phyloP scores from a whole-genome alignment of 352 stramenopile genomes.

The Aphanomyces euteiches region DNA sequence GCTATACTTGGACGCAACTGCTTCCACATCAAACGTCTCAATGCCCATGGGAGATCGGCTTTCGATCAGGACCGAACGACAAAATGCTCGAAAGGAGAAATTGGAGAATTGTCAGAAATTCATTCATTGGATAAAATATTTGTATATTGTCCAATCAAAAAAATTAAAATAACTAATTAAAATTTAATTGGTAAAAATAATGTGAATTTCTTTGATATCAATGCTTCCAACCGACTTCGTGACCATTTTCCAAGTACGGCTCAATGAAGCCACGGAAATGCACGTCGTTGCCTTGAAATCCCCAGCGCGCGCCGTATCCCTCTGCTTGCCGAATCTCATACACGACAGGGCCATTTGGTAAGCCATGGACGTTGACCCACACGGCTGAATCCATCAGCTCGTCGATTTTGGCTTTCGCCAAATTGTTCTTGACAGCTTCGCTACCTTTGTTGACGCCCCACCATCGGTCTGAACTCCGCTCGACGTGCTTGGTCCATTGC shows the following conservation, averaged over 20 bases:
- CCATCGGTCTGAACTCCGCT: conserved; percentile 60
- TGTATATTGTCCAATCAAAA: background rate
- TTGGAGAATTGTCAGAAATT: no score
- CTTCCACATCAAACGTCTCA: conserved; percentile 77
- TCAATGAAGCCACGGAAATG: conserved; percentile 81
- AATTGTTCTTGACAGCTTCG: conserved; percentile 62
- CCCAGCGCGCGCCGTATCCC: conserved; percentile 76
- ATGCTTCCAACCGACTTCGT: conserved; percentile 71
- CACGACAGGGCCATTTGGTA: conserved; percentile 61
- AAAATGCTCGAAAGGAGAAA: no score
- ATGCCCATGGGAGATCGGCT: conserved; percentile 28
- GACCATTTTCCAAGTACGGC: conserved; percentile 70
- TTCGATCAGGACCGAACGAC: no score
- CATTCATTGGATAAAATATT: background rate
- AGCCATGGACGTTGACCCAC: conserved; percentile 81
- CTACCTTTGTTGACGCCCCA: conserved; percentile 60
- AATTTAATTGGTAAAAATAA: conserved; percentile 19
- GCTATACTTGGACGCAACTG: conserved; percentile 78
- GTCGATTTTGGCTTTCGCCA: conserved; percentile 46
- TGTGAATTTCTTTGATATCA: conserved; percentile 24
- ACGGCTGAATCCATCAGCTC: conserved; percentile 51
- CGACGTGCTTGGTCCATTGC: conserved; percentile 76
- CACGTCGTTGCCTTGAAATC: conserved; percentile 40
- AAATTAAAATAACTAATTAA: background rate
- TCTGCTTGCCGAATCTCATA: conserved; percentile 66